phyloP scores from a whole-genome alignment of 164 flowering plant genomes.

The Houttuynia cordata region DNA sequence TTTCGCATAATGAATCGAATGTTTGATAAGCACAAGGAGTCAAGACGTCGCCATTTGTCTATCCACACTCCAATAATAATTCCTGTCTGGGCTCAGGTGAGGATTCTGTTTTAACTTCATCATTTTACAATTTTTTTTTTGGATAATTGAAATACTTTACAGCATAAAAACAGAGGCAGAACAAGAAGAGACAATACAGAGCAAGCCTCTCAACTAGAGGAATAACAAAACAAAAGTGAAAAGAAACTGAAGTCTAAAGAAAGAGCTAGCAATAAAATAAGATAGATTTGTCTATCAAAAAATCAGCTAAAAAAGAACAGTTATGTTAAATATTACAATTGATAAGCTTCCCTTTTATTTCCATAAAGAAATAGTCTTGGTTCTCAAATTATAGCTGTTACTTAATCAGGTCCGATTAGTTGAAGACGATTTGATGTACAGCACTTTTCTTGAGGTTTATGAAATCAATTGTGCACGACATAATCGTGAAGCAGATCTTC shows the following conservation, averaged over 20 bases:
- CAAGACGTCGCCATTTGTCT: constrained; percentile 81
- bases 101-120: background rate
- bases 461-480: constrained; percentile 94
- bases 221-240: too few species aligned
- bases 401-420: constrained; percentile 88
- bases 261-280: too few species aligned
- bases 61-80: constrained; percentile 95
- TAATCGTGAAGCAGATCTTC: constrained; percentile 90
- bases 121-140: too few species aligned
- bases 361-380: background rate
- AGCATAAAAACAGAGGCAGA: too few species aligned
- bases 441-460: constrained; percentile 96
- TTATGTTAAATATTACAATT: too few species aligned
- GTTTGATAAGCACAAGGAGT: constrained; percentile 99
- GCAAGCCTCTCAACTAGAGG: too few species aligned
- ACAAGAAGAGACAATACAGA: too few species aligned
- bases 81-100: constrained; percentile 99
- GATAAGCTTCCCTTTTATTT: background rate
- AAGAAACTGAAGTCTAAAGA: too few species aligned
- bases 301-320: too few species aligned
- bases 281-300: too few species aligned
- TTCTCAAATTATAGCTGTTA: background rate
- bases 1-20: constrained; percentile 94
- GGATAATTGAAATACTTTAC: too few species aligned
- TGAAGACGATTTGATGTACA: constrained; percentile 96